Base-by-base conservation (phyloP, 306 rosid species). In the Psophocarpus tetragonolobus region DNA sequence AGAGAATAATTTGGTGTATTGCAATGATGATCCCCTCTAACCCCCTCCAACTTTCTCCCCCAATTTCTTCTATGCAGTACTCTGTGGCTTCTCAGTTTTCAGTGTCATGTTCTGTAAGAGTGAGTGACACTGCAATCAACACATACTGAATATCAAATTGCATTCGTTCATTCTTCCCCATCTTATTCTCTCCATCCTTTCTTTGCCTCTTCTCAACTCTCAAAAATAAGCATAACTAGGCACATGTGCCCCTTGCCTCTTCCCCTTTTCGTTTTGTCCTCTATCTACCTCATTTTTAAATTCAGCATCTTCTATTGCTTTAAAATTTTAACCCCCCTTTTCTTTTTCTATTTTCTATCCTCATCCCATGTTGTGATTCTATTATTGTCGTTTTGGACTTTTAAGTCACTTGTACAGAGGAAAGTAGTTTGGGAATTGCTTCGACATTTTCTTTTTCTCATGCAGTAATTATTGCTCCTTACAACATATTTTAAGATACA, bases 1-100 rank as follows among this genome's bases (percentile, higher is more conserved):
- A 91, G 86, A 41, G 89, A 89, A 89, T 87, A 83, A 85, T 86
- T 78, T 76, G 86, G 87, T 89, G 80, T 81, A 44, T 80, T 53
- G 91, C 86, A 89, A 91, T 85, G 62, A 91, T 90, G 87, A 83
- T 82, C 84, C 78, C 71, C 61, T 14, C 61, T 62, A 61, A 29
- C 54, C 75, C 73, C 69, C 75, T 63, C 45, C 42, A 14, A 44
- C 36, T 44, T 57, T 61, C 81, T 63, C 18, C 74, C 65, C 6
- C 76, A 11, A 35, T 65, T 71, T 44, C n/a, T 50, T 81, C 66
- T 65, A 58, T 61, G 69, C 74, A 29, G 45, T 79, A 29, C 79
- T 70, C 80, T 33, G 82, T 69, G 78, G 78, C 47, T 32, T 76
- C 83, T 76, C 84, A 80, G 80, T 71, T 81, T 84, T 76, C 73